Evolutionary conservation across 2,329 filamentous ascomycete species (phyloP).

Genomic region (Cladophialophora psammophila): DNA sequence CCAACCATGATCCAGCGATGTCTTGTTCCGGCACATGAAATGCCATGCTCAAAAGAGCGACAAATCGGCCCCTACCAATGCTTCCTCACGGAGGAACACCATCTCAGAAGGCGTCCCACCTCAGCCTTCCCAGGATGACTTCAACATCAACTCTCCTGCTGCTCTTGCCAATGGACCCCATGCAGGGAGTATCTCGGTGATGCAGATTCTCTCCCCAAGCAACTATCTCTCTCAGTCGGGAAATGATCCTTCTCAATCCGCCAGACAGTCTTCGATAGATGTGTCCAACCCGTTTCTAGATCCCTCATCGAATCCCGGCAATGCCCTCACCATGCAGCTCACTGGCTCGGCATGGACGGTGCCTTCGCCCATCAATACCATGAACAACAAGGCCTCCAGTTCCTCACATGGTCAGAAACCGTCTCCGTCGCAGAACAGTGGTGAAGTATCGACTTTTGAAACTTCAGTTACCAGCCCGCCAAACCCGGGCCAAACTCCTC

Average conservation of each 20-base stretch:
- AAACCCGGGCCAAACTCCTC: slow-evolving; percentile 32
- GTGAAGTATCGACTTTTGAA: slow-evolving; percentile 33
- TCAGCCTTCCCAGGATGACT: slow-evolving; percentile 41
- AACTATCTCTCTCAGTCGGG: slow-evolving; percentile 29
- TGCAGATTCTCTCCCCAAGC: slow-evolving; percentile 37
- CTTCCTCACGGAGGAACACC: slow-evolving; percentile 42
- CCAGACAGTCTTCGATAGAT: slow-evolving; percentile 32
- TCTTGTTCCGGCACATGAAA: slow-evolving; percentile 61
- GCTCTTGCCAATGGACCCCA: slow-evolving; percentile 31
- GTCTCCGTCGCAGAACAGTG: slow-evolving; percentile 33
- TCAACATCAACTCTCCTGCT: slow-evolving; percentile 39
- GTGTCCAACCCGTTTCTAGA: slow-evolving; percentile 30
- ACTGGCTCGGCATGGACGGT: slow-evolving; percentile 27
- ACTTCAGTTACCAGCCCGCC: slow-evolving; percentile 28
- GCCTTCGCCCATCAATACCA: slow-evolving; percentile 25
- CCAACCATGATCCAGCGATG: slow-evolving; percentile 50
- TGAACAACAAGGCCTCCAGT: slow-evolving; percentile 26
- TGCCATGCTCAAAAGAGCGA: slow-evolving; percentile 55
- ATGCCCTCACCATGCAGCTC: slow-evolving; percentile 30
- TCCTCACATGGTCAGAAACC: slow-evolving; percentile 25
- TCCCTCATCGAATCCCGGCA: slow-evolving; percentile 21
- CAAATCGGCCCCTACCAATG: slow-evolving; percentile 45
- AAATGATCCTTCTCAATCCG: slow-evolving; percentile 25
- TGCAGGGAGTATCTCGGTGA: slow-evolving; percentile 34
- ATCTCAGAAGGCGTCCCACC: slow-evolving; percentile 37